Evolutionary conservation across 1,284 basidiomycete species (phyloP).

Genomic region (Pterulicium gracile): DNA sequence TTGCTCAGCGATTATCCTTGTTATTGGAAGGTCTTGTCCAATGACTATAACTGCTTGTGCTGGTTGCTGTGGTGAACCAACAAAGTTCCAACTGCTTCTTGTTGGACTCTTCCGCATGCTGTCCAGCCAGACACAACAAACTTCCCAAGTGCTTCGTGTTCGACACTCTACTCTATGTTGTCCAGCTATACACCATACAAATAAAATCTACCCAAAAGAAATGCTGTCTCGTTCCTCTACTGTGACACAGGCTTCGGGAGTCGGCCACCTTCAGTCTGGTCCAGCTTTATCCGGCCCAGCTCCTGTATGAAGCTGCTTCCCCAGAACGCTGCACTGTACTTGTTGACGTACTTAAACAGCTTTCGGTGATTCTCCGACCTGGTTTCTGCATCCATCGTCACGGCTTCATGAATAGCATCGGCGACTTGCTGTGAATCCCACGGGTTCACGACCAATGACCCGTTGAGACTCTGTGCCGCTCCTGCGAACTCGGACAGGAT

Average conservation of each 20-base stretch:
- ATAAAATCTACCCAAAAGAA: no score
- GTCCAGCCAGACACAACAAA: no score
- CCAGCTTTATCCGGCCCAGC: conserved; percentile 47
- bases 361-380: conserved; percentile 90
- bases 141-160: no score
- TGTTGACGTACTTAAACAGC: conserved; percentile 91
- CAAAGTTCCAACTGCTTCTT: no score
- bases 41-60: no score
- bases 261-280: neutral
- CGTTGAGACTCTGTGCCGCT: conserved; percentile 92
- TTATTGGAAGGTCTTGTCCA: no score
- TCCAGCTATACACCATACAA: no score
- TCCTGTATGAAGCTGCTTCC: conserved; percentile 85
- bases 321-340: conserved; percentile 91
- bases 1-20: no score
- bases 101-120: no score
- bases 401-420: conserved; percentile 88
- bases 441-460: conserved; percentile 90
- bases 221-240: no score
- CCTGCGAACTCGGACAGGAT: conserved; percentile 98
- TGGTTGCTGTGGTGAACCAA: no score
- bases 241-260: neutral
- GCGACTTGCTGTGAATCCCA: conserved; percentile 96
- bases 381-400: conserved; percentile 77
- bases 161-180: no score